Base-by-base conservation (phyloP, 257 asterid genomes). In the Lantana camara region DNA sequence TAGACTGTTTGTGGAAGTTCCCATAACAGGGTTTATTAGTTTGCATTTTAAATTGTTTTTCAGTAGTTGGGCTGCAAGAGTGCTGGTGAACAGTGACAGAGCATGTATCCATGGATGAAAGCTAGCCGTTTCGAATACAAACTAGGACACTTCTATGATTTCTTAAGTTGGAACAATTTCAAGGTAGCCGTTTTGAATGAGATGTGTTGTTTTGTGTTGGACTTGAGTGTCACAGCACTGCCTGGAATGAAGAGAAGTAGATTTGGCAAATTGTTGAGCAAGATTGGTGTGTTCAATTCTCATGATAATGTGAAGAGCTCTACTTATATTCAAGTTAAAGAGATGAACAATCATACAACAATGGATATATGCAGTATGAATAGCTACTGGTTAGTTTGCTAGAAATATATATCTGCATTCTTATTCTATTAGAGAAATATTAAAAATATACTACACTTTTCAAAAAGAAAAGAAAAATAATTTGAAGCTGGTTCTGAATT, bases 61-160 rank as follows among this genome's bases (percentile, higher is more conserved):
- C 24, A 63, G 78, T 73, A 93, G 99, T 73, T 93, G 99, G 99
- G 99, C 99, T 75, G 95, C 97, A 22, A 76, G 92, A 58, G 99
- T 93, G 71, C 85, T 93, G 69, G 99, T 93, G 61, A 87, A 63
- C 80, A 93, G 92, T 64, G 70, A 77, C 44, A 75, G 82, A 64
- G 99, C 99, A 37, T 85, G 95, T n/a, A 60, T 56, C 66, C 99
- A 93, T 54, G 99, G 97, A 30, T 77, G 81, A 69, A 79, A 83
- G 96, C 96, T 93, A 63, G 57, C 55, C 9, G 21, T 57, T 73
- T 44, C 40, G 60, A 57, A 22, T 13, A 63, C 29, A 27, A 14
- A 45, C 44, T 38, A 51, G 21, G 51, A 20, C 44, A n/a, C n/a
- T n/a, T 22, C 24, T 47, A 46, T 48, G 49, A 27, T 32, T 35